Percentiles rank a stretch among this genome's conserved stretches.
Conservation (phyloP, 805 yeast species). For the Ogataea allantospora region DNA sequence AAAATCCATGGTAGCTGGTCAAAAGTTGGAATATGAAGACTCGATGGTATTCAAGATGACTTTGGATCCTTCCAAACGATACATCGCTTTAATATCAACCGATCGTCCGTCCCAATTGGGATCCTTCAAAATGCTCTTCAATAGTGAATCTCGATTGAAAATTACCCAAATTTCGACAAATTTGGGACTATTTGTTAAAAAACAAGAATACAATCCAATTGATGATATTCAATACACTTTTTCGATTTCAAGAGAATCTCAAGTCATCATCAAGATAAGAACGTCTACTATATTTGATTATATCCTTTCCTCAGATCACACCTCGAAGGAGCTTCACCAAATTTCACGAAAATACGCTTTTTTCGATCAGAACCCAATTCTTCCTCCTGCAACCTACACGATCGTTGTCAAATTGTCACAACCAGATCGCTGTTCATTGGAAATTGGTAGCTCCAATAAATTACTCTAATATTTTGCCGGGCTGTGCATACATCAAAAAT, state of each 20-base stretch:
- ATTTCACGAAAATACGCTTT: slow-evolving; percentile 3
- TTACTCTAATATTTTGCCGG: neutral
- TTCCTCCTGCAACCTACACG: slow-evolving; percentile 1
- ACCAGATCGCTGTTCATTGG: neutral
- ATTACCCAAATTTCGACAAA: slow-evolving; percentile 8
- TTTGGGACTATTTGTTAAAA: slow-evolving; percentile 15
- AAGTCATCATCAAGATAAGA: neutral
- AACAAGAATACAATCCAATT: neutral
- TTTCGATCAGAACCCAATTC: neutral
- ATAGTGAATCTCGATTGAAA: slow-evolving; percentile 18
- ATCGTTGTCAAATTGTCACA: neutral
- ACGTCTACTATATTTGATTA: neutral
- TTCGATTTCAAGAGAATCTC: slow-evolving; percentile 2
- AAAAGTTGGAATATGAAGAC: slow-evolving; percentile 36
- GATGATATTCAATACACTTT: neutral
- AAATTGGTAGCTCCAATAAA: slow-evolving; percentile 7
- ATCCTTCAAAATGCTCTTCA: slow-evolving; percentile 34
- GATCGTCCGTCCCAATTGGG: slow-evolving; percentile 34
- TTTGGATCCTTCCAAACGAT: slow-evolving; percentile 36
- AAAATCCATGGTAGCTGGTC: slow-evolving; percentile 28
- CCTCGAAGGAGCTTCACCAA: neutral
- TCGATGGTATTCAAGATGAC: slow-evolving; percentile 25
- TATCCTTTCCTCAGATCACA: neutral
- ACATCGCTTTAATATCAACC: slow-evolving; percentile 47
- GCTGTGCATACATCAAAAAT: slow-evolving; percentile 7